Base-by-base conservation (phyloP, 331 rosid genomes). In the Acacia concinna region DNA sequence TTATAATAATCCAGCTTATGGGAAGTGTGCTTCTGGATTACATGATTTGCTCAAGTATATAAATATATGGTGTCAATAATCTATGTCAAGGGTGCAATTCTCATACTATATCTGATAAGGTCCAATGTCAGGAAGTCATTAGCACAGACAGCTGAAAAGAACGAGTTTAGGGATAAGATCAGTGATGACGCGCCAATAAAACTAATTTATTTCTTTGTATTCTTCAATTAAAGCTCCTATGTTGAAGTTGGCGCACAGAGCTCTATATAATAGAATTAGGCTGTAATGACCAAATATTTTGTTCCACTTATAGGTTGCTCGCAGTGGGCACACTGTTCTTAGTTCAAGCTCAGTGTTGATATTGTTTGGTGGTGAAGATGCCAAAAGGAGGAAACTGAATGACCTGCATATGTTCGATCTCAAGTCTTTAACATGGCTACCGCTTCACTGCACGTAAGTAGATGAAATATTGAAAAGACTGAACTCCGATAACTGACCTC, bases 381-480 rank as follows among this genome's bases (percentile, higher is more conserved):
- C 91, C 32, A 92, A 88, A 83, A 81, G 86, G 84, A 89, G 90
- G 87, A 94, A 92, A 74, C 85, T 92, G 68, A 92, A 92, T 79
- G 98, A 94, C 84, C 89, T 94, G 35, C 97, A 94, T 79, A 92
- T 89, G 97, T 94, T 87, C 82, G 98, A 94, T 86, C 93, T 91
- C 73, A 92, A 92, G 84, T 88, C 98, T 14, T 85, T 89, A 75
- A 94, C 97, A 31, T 94, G 98, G 98, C 93, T 94, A 31, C 98
- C 97, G 64, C 98, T 91, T 74, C 93, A 86, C 88, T 89, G 88
- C 92, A 92, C 88, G 97, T 94, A 80, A 92, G 98, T 88, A 60
- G 35, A 35, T 40, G 66, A 21, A 73, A 73, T 37, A 21, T 32
- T 74, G 74, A 15, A 78, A 44, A 68, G 23, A 47, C 68, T 66